phyloP scores from a whole-genome alignment of 331 rosid genomes.

The Malus hybrid region DNA sequence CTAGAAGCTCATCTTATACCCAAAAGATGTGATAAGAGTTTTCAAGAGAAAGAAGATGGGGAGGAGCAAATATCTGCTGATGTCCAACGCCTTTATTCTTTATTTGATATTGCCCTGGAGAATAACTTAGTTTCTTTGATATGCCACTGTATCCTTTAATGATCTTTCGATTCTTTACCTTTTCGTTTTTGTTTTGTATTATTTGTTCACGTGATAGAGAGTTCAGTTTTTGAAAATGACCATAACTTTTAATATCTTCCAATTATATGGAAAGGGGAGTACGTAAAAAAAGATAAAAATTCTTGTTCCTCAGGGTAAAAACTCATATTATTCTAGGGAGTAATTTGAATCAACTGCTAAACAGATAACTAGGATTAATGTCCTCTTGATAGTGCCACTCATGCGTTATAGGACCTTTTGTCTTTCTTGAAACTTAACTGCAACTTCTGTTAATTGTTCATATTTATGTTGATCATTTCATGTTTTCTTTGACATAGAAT shows the following conservation, averaged over 20 bases:
- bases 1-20: constrained; percentile 81
- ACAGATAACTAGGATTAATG: neutral
- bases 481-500: constrained; percentile 54
- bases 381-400: neutral
- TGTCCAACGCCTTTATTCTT: constrained; percentile 75
- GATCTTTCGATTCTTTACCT: neutral
- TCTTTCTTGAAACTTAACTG: neutral
- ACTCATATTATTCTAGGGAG: neutral
- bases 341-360: neutral
- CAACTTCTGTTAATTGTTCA: neutral
- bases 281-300: neutral
- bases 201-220: no score
- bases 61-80: constrained; percentile 64
- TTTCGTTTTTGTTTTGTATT: neutral
- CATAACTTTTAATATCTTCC: neutral
- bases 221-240: neutral
- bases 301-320: neutral
- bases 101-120: constrained; percentile 88
- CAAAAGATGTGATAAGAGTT: constrained; percentile 64
- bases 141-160: constrained; percentile 89
- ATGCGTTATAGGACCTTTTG: neutral
- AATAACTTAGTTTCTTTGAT: constrained; percentile 81
- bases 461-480: neutral
- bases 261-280: neutral
- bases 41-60: constrained; percentile 68